phyloP scores from a whole-genome alignment of 2,329 filamentous ascomycete genomes.

The Exophiala oligosperma region DNA sequence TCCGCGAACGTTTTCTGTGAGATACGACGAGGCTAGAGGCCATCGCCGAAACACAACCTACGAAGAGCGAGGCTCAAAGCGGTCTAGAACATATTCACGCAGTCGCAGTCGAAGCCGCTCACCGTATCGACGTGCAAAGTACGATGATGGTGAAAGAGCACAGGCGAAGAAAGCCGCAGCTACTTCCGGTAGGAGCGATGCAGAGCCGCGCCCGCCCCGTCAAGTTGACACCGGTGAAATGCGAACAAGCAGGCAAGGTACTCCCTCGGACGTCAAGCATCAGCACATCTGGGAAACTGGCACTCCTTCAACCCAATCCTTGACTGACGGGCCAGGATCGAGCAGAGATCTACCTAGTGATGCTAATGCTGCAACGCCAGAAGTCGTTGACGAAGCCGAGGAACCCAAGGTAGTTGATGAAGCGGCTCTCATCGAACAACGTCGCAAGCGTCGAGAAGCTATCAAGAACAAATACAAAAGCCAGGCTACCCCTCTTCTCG shows the following conservation, averaged over 20 bases:
- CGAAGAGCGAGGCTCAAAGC: constrained; percentile 53
- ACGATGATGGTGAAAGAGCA: constrained; percentile 24
- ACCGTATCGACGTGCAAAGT: constrained; percentile 38
- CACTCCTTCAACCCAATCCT: background rate
- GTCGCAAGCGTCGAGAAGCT: constrained; percentile 79
- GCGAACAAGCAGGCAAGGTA: background rate
- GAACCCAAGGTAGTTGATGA: constrained; percentile 70
- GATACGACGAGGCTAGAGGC: constrained; percentile 41
- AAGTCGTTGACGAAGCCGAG: constrained; percentile 34
- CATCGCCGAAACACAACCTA: constrained; percentile 43
- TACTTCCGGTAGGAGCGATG: constrained; percentile 51
- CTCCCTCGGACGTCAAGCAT: background rate
- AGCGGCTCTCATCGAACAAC: constrained; percentile 79
- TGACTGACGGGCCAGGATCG: background rate
- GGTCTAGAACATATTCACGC: constrained; percentile 38
- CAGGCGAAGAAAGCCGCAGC: constrained; percentile 44
- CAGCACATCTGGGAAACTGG: background rate
- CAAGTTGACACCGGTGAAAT: background rate
- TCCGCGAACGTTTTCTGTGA: constrained; percentile 36
- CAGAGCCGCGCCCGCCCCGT: constrained; percentile 19
- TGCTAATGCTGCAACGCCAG: constrained; percentile 21
- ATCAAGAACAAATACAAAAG: constrained; percentile 77
- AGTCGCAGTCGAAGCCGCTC: constrained; percentile 44
- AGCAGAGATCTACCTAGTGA: constrained; percentile 1
- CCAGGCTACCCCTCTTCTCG: constrained; percentile 69